phyloP scores from a whole-genome alignment of 2,329 filamentous ascomycete species.

The Pseudogymnoascus sp. region DNA sequence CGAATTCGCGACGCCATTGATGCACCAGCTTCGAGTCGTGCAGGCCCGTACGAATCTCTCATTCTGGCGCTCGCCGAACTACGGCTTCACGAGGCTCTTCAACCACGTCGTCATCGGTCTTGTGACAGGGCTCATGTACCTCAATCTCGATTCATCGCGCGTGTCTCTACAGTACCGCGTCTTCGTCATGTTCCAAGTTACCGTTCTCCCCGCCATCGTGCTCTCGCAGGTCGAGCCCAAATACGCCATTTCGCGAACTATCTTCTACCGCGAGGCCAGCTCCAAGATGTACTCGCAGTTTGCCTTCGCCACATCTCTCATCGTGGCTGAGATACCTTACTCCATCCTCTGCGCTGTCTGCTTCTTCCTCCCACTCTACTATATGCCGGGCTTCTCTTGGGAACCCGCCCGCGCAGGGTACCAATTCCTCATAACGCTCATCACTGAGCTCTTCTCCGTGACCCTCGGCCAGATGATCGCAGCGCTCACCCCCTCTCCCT shows the following conservation, averaged over 20 bases:
- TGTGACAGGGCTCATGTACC: constrained; percentile 56
- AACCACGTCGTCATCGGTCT: constrained; percentile 47
- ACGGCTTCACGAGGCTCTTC: constrained; percentile 38
- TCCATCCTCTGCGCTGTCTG: constrained; percentile 36
- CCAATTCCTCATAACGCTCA: constrained; percentile 51
- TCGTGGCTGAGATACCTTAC: constrained; percentile 40
- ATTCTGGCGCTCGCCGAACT: constrained; percentile 54
- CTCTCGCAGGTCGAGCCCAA: constrained; percentile 52
- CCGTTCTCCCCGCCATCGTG: constrained; percentile 51
- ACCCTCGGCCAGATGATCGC: constrained; percentile 60
- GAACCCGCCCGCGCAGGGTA: constrained; percentile 40
- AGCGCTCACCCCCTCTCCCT: constrained; percentile 52
- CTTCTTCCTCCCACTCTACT: constrained; percentile 49
- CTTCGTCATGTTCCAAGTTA: constrained; percentile 56
- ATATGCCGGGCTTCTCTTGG: constrained; percentile 37
- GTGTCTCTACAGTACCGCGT: constrained; percentile 46
- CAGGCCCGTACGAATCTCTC: constrained; percentile 53
- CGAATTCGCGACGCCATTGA: constrained; percentile 65
- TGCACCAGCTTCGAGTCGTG: constrained; percentile 55
- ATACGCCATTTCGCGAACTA: constrained; percentile 47
- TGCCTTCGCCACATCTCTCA: constrained; percentile 47
- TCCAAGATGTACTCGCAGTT: constrained; percentile 54
- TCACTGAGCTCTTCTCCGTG: constrained; percentile 76
- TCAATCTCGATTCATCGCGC: constrained; percentile 46
- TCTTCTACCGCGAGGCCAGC: constrained; percentile 52